These are phyloP conservation scores for Penicillium freii DNA, from an alignment of 2,329 filamentous ascomycete species.

Conservation along the genomic window DNA sequence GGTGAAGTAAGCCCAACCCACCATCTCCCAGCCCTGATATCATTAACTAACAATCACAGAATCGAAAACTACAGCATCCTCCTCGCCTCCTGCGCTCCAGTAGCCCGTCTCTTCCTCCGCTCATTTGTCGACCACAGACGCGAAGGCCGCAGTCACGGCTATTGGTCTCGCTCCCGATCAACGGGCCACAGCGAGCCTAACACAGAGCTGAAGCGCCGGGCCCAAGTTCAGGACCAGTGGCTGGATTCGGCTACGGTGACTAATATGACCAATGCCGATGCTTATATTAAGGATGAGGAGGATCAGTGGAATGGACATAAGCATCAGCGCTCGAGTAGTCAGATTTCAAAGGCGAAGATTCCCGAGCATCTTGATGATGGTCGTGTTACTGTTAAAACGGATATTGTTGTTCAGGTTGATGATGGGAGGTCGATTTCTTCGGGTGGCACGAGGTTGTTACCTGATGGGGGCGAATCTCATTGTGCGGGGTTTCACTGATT, in stretches of 20 bases:
- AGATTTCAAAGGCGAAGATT: slow-evolving; percentile 12
- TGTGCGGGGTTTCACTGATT: background rate
- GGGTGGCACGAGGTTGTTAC: slow-evolving; percentile 18
- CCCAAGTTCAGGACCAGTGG: slow-evolving; percentile 13
- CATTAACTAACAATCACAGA: slow-evolving; percentile 15
- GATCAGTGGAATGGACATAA: slow-evolving; percentile 9
- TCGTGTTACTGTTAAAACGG: slow-evolving; percentile 31
- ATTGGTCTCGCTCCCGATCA: slow-evolving; percentile 25
- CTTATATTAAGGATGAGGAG: slow-evolving; percentile 17
- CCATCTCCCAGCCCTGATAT: background rate
- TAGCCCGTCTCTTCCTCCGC: slow-evolving; percentile 35
- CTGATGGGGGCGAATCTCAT: slow-evolving; percentile 13
- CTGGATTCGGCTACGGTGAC: slow-evolving; percentile 16
- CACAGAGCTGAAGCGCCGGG: slow-evolving; percentile 18
- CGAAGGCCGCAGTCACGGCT: slow-evolving; percentile 19
- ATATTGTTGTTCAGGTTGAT: slow-evolving; percentile 33
- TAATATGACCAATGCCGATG: background rate
- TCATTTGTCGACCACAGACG: slow-evolving; percentile 28
- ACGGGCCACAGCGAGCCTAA: slow-evolving; percentile 15
- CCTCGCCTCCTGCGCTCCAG: slow-evolving; percentile 35
- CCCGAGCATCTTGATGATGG: slow-evolving; percentile 13
- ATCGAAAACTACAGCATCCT: slow-evolving; percentile 42
- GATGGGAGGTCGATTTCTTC: slow-evolving; percentile 17
- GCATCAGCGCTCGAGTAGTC: slow-evolving; percentile 14
- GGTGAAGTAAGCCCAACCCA: slow-evolving; percentile 33